Evolutionary conservation across 2,329 filamentous ascomycete genomes (phyloP), one percentile per base, ranked within the genome.

Genomic region (Metarhizium humberi): DNA sequence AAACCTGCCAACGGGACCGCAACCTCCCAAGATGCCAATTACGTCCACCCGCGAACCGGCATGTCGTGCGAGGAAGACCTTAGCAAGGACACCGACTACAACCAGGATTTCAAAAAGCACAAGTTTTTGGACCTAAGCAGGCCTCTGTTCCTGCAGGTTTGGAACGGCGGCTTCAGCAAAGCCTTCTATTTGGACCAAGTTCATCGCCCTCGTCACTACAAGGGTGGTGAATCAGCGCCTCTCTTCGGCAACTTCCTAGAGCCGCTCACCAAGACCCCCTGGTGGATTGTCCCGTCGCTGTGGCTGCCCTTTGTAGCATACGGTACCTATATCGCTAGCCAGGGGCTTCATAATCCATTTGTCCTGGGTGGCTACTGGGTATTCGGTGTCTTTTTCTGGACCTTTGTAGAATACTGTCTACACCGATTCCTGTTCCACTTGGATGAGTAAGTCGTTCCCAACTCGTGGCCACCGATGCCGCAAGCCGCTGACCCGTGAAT

Each of bases 171-270:
- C 34, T 99, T 97, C 74, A 84, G 76, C 69, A 99, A 96, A 71
- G 84, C 90, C n/a, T 99, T 99, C 68, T 99, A 99, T 67, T 80
- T 99, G 29, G 86, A 96, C 63, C 94, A 99, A 71, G 89, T 99
- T 53, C 94, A 99, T 69, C 86, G 94, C 48, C 94, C 94, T 18
- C 85, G 94, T 57, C 92, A 99, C 71, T 99, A 97, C 79, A 95
- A 86, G 69, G 92, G 92, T 61, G 94, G 94, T 56, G 84, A 85
- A 59, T 96, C 91, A 6, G 94, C 94, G 42, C 94, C 94, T 20
- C 74, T 99, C 29, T 99, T 99, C 72, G 94, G 94, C 57, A 97
- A 99, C 74, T 95, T 99, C 70, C 77, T 99, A n/a, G 94, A 99
- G 74, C 94, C 94, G n/a, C 75, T 99, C 57, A 92, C 86, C 70